Percentiles rank a stretch among this genome's conserved stretches.
Evolutionary conservation across 495 filamentous ascomycete genomes (phyloP).

Genomic region (Podospora tetraspora): DNA sequence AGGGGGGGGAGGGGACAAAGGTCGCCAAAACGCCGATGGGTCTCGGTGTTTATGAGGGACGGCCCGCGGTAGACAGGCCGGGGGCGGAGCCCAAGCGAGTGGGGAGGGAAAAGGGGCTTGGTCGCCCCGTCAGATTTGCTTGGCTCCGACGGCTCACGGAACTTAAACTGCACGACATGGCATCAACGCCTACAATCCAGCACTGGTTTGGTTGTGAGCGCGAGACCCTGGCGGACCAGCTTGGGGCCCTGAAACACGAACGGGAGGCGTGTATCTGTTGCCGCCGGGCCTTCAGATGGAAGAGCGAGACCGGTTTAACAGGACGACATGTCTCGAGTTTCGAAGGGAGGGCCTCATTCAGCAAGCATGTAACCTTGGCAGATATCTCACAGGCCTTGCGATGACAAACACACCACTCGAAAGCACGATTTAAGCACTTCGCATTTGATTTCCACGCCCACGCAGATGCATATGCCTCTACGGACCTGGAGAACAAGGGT

Average conservation of each 20-base stretch:
- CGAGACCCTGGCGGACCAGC: too few relatives aligned
- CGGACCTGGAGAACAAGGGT: background rate
- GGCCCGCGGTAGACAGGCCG: background rate
- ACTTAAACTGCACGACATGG: conserved; percentile 9
- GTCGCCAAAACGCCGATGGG: background rate
- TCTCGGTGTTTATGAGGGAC: background rate
- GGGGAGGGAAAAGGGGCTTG: conserved; percentile 5
- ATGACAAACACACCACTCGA: background rate
- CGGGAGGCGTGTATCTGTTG: too few relatives aligned
- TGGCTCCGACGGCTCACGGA: conserved; percentile 24
- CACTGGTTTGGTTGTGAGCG: too few relatives aligned
- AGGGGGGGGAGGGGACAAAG: background rate
- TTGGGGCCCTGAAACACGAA: too few relatives aligned
- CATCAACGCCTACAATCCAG: background rate
- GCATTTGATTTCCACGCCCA: too few relatives aligned
- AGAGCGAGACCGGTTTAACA: too few relatives aligned
- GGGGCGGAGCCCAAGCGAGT: conserved; percentile 10
- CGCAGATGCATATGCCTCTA: background rate
- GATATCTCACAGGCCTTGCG: too few relatives aligned
- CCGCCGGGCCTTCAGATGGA: too few relatives aligned
- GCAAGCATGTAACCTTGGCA: too few relatives aligned
- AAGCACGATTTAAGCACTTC: too few relatives aligned
- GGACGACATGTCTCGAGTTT: too few relatives aligned
- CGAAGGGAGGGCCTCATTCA: too few relatives aligned
- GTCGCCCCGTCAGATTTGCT: conserved; percentile 1